A percentile compares a stretch with the other conserved stretches of the same genome.
Conservation (phyloP, 306 rosid species). For the Sechiopsis laciniata region DNA sequence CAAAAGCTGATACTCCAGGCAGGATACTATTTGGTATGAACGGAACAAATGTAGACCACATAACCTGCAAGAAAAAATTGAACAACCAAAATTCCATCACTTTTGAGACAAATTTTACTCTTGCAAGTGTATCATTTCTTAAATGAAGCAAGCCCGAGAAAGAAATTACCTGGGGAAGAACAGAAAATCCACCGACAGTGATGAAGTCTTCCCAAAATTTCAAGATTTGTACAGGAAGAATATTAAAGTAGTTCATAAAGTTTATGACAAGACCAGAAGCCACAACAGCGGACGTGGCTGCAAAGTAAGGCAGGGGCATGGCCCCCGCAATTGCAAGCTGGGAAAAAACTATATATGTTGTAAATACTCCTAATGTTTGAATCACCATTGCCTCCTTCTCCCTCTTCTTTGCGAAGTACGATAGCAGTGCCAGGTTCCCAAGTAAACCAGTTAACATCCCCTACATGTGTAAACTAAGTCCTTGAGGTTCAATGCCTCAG, state of each 20-base stretch:
- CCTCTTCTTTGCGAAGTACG: conserved; percentile 83
- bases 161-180: conserved; percentile 68
- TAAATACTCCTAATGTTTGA: conserved; percentile 67
- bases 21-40: conserved; percentile 70
- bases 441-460: conserved; percentile 80
- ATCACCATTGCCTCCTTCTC: conserved; percentile 77
- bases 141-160: background rate
- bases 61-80: conserved; percentile 48
- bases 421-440: conserved; percentile 76
- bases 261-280: conserved; percentile 64
- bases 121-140: background rate
- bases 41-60: conserved; percentile 99
- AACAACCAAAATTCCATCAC: conserved; percentile 19
- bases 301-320: conserved; percentile 70
- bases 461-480: conserved; percentile 35
- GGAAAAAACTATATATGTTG: conserved; percentile 53
- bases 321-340: conserved; percentile 78
- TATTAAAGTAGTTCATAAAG: conserved; percentile 59
- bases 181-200: conserved; percentile 77
- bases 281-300: conserved; percentile 52
- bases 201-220: conserved; percentile 77
- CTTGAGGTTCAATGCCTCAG: no score
- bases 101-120: background rate
- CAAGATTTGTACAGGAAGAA: conserved; percentile 61
- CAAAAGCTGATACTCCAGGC: conserved; percentile 64